Base-by-base conservation (phyloP, 768 basidiomycete genomes). In the Kockovaella imperatae region DNA sequence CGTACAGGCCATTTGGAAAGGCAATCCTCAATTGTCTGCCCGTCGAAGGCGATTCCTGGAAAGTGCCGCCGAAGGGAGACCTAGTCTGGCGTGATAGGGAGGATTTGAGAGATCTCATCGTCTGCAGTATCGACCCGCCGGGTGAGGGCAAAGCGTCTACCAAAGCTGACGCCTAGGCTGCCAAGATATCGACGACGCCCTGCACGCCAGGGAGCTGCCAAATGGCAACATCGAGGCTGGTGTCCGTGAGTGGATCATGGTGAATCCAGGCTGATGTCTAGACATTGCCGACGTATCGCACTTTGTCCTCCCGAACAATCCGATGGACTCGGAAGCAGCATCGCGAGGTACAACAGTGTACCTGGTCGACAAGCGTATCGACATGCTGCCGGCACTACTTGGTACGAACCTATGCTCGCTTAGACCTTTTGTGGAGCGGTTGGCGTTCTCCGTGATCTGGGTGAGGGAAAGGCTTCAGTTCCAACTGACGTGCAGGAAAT, bases 221-320 rank as follows among this genome's bases (percentile, higher is more conserved):
- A 93, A 91, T 60, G 93, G 93, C 2, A 88, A 91, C 69, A 84
- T 96, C 49, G 88, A 99, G 67, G 89, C 90, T 28, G 95, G 95
- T 45, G 95, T 99, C 58, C 93, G 93, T 97, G 62, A 77, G 91
- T 86, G 4, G 2, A n/a, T n/a, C n/a, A n/a, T n/a, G n/a, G n/a
- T n/a, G n/a, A n/a, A n/a, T n/a, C n/a, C n/a, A n/a, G n/a, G n/a
- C n/a, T n/a, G n/a, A n/a, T n/a, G n/a, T n/a, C n/a, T n/a, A 97
- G 91, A 99, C 67, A 99, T 99, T 54, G 93, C 93, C 49, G 95
- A 99, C 65, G 93, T 99, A 2, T 95, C 93, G 5, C 82, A 96
- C 69, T 99, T 99, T 57, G 93, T 99, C 0, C 81, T 78, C 45
- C 77, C 90, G 1, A 87, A 91, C 60, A 99, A 85, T 34, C 81